These are phyloP conservation scores for Calonectria pauciramosa DNA, from an alignment of 2,329 filamentous ascomycete species.

Conservation along the genomic window DNA sequence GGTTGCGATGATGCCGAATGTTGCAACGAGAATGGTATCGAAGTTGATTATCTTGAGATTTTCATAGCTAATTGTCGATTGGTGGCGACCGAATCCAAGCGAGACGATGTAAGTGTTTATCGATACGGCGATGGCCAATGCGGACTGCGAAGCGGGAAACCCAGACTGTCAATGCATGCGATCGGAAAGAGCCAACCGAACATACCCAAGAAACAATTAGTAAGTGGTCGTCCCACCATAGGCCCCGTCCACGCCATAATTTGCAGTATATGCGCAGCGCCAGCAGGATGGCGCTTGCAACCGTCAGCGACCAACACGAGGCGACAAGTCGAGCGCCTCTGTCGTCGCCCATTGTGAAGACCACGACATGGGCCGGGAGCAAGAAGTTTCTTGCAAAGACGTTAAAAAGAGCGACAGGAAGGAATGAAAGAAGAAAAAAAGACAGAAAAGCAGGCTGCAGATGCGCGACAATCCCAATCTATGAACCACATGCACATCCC, in stretches of 20 bases:
- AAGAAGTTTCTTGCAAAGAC: neutral
- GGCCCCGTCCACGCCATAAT: slow-evolving; percentile 48
- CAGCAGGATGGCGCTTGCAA: slow-evolving; percentile 43
- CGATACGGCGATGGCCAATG: slow-evolving; percentile 46
- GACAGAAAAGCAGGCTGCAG: neutral
- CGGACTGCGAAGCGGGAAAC: slow-evolving; percentile 37
- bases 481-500: neutral
- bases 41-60: slow-evolving; percentile 45
- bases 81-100: slow-evolving; percentile 46
- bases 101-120: slow-evolving; percentile 50
- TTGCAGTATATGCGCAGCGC: slow-evolving; percentile 54
- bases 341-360: slow-evolving; percentile 38
- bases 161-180: neutral
- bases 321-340: slow-evolving; percentile 47
- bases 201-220: slow-evolving; percentile 53
- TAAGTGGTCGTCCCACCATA: slow-evolving; percentile 56
- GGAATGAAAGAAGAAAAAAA: neutral
- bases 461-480: neutral
- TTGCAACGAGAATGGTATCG: slow-evolving; percentile 44
- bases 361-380: neutral
- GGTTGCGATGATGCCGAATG: slow-evolving; percentile 52
- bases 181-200: slow-evolving; percentile 11
- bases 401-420: neutral
- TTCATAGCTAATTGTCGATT: slow-evolving; percentile 39
- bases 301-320: slow-evolving; percentile 48